Percentiles rank a stretch among this genome's conserved stretches.
phyloP scores from a whole-genome alignment of 768 basidiomycete genomes.

The Cystobasidium ongulense region DNA sequence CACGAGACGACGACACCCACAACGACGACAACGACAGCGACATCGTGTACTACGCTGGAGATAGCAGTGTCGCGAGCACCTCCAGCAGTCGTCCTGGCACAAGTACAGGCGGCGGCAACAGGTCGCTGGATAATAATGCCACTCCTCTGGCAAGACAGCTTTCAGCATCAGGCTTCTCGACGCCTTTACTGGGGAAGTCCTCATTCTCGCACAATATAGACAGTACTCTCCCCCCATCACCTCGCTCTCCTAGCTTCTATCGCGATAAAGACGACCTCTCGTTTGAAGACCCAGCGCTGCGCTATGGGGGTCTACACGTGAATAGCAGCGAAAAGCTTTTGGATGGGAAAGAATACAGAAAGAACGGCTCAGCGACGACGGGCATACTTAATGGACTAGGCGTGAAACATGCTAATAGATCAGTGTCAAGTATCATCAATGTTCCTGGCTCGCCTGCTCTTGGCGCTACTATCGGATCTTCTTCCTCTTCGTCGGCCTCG shows the following conservation, averaged over 20 bases:
- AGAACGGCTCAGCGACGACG: neutral
- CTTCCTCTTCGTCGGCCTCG: neutral
- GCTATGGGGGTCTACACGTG: conserved; percentile 6
- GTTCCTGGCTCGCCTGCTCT: neutral
- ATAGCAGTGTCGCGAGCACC: neutral
- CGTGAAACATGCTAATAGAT: conserved; percentile 7
- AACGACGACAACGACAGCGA: neutral
- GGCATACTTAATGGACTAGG: conserved; percentile 1
- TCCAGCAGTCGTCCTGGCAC: neutral
- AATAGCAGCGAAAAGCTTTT: neutral
- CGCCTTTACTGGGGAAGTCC: neutral
- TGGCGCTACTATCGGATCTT: neutral
- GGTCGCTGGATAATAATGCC: neutral
- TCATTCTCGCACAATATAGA: conserved; percentile 1
- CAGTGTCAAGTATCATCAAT: neutral
- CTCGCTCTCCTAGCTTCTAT: conserved; percentile 3
- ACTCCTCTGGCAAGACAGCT: neutral
- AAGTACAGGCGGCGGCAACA: neutral
- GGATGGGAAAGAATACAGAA: neutral
- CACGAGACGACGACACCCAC: neutral
- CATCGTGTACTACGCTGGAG: neutral
- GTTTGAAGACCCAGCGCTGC: neutral
- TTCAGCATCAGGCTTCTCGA: neutral
- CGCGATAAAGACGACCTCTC: conserved; percentile 8
- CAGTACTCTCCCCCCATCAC: conserved; percentile 1